Evolutionary conservation across 2,329 filamentous ascomycete genomes (phyloP).

Genomic region (Phaeosphaeriaceae sp.): DNA sequence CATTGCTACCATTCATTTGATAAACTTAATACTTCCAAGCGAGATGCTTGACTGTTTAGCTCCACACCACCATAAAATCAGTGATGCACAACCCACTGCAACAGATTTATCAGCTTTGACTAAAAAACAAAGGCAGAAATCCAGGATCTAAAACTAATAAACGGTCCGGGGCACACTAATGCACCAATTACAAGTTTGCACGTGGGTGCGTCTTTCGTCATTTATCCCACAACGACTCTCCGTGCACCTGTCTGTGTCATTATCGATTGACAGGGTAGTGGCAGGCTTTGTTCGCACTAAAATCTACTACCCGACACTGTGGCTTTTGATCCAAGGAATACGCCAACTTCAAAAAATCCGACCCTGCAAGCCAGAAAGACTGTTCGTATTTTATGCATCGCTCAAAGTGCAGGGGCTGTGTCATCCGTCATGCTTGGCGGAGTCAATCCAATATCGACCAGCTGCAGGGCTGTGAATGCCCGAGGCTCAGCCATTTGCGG

Average conservation of each 20-base stretch:
- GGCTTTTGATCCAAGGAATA: too few species aligned
- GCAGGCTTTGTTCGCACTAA: too few species aligned
- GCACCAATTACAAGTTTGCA: constrained; percentile 11
- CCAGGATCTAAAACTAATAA: constrained; percentile 4
- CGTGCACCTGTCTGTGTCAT: neutral
- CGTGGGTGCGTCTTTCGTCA: constrained; percentile 6
- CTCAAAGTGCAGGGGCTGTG: constrained; percentile 4
- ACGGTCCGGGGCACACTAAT: constrained; percentile 4
- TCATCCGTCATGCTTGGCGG: constrained; percentile 6
- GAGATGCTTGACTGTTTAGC: constrained; percentile 5
- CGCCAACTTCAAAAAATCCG: neutral
- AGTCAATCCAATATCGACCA: constrained; percentile 12
- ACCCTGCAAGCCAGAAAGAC: neutral
- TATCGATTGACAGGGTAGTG: too few species aligned
- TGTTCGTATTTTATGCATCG: constrained; percentile 1
- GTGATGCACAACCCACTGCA: neutral
- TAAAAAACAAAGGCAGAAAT: constrained; percentile 1
- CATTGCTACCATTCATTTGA: constrained; percentile 8
- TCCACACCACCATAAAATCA: neutral
- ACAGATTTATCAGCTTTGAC: constrained; percentile 6
- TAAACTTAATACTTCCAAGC: constrained; percentile 6
- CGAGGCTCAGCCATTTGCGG: constrained; percentile 13
- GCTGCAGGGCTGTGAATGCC: constrained; percentile 17
- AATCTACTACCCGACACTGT: too few species aligned
- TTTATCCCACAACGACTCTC: neutral